phyloP scores from a whole-genome alignment of 1,284 basidiomycete species.

The Cystobasidiaceae sp. region DNA sequence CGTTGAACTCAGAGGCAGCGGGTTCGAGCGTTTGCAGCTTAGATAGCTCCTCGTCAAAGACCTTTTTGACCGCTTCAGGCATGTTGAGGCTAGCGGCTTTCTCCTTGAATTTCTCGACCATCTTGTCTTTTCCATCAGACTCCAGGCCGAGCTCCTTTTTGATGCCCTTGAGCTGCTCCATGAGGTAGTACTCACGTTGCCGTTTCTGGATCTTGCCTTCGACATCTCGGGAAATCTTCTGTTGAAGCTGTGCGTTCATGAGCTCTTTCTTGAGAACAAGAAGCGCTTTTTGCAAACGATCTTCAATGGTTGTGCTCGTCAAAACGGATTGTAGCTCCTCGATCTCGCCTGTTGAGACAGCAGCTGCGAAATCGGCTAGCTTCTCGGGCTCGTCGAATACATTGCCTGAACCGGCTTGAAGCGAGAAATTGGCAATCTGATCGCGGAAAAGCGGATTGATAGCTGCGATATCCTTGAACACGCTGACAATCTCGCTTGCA shows the following conservation, averaged over 20 bases:
- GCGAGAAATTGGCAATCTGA: conserved; percentile 94
- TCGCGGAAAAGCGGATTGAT: conserved; percentile 96
- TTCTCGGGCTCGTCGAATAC: conserved; percentile 98
- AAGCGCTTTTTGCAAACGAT: conserved; percentile 82
- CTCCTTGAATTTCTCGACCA: conserved; percentile 93
- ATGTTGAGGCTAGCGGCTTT: conserved; percentile 80
- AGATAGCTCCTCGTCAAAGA: conserved; percentile 93
- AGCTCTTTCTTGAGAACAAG: conserved; percentile 96
- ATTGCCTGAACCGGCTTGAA: conserved; percentile 91
- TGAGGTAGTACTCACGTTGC: conserved; percentile 94
- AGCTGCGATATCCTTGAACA: conserved; percentile 98
- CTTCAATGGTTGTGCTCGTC: conserved; percentile 78
- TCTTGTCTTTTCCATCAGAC: conserved; percentile 93
- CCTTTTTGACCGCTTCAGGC: conserved; percentile 86
- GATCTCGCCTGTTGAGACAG: conserved; percentile 86
- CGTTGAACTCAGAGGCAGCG: conserved; percentile 73
- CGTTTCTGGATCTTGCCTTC: conserved; percentile 95
- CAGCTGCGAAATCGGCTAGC: conserved; percentile 95
- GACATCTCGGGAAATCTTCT: conserved; percentile 89
- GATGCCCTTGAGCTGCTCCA: conserved; percentile 98
- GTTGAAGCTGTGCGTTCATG: conserved; percentile 93
- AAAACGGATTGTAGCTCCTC: conserved; percentile 89
- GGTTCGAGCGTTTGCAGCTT: conserved; percentile 87
- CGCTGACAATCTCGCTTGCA: conserved; percentile 92
- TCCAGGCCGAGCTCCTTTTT: conserved; percentile 99